Conservation (phyloP, 768 basidiomycete genomes). For the Pleurotus citrinopileatus region DNA sequence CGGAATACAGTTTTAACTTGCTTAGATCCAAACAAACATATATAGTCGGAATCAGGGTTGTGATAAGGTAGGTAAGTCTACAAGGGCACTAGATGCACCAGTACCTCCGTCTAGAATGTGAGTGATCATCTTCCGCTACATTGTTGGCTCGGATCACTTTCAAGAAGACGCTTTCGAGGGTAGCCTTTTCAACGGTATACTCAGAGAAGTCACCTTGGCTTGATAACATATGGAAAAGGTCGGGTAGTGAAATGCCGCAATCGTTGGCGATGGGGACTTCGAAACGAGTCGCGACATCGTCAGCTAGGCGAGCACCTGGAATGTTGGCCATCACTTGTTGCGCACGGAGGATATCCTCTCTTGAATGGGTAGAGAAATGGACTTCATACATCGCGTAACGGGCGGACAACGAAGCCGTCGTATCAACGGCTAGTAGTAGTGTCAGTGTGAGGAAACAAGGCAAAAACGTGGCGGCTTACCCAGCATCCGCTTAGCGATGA, state of each 20-base stretch:
- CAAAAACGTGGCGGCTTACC: slow-evolving; percentile 35
- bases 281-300: slow-evolving; percentile 65
- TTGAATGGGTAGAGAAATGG: slow-evolving; percentile 53
- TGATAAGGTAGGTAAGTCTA: background rate
- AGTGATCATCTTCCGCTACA: slow-evolving; percentile 31
- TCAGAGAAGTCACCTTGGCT: slow-evolving; percentile 42
- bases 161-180: slow-evolving; percentile 54
- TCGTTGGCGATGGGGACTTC: slow-evolving; percentile 46
- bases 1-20: slow-evolving; percentile 1
- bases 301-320: slow-evolving; percentile 50
- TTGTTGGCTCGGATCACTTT: slow-evolving; percentile 52
- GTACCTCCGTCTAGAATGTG: slow-evolving; percentile 7
- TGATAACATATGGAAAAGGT: slow-evolving; percentile 42
- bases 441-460: background rate
- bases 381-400: slow-evolving; percentile 74
- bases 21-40: background rate
- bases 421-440: slow-evolving; percentile 53
- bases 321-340: slow-evolving; percentile 49
- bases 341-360: slow-evolving; percentile 42
- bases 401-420: slow-evolving; percentile 56
- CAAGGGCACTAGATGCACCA: slow-evolving; percentile 11
- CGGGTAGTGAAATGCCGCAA: slow-evolving; percentile 35
- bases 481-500: slow-evolving; percentile 67
- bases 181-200: slow-evolving; percentile 52
- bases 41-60: background rate